Evolutionary conservation across 2,329 filamentous ascomycete genomes (phyloP), one percentile per base, ranked within the genome.

Genomic region (Moelleriella libera): DNA sequence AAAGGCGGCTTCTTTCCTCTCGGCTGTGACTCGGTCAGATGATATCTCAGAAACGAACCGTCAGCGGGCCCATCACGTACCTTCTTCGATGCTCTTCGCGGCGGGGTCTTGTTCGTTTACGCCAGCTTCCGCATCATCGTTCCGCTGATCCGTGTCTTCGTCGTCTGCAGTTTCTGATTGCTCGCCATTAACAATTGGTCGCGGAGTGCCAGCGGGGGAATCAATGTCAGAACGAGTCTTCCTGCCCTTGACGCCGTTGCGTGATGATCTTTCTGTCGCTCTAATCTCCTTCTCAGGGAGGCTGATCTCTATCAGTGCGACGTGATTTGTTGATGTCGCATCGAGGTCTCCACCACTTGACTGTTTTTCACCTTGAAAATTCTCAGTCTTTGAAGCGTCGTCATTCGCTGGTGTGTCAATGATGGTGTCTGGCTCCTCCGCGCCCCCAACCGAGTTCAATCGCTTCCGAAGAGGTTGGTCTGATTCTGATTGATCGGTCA

Each of bases 1-100:
- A 59, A 89, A 82, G 0, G 89, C 89, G 34, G 78, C 76, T 58
- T 81, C 82, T 67, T 90, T 92, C 59, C 80, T 82, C 57, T 85
- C 78, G 53, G 85, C 86, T 90, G 57, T 51, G 40, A 21, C 40
- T 9, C 3, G 40, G n/a, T 41, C 40, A 41, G 40, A 21, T 10
- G n/a, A 14, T 5, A 10, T 34, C 5, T 50, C 28, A 30, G n/a
- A 46, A 29, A 14, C 40, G 21, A 28, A n/a, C 30, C 9, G 10
- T 37, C 8, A 37, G 8, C 32, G 8, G 32, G 9, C n/a, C 21
- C 43, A 48, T 46, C 52, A 57, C 75, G 63, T 74, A 78, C 80
- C 60, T 58, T 82, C 78, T 75, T 85, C 82, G 50, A 80, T 76
- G 50, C 81, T 80, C 47, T 65, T 79, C 45, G 75, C 70, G 21